Percentiles rank a stretch among this genome's conserved stretches.
phyloP scores from a whole-genome alignment of 805 yeast species.

The Saccharomyces mikatae region DNA sequence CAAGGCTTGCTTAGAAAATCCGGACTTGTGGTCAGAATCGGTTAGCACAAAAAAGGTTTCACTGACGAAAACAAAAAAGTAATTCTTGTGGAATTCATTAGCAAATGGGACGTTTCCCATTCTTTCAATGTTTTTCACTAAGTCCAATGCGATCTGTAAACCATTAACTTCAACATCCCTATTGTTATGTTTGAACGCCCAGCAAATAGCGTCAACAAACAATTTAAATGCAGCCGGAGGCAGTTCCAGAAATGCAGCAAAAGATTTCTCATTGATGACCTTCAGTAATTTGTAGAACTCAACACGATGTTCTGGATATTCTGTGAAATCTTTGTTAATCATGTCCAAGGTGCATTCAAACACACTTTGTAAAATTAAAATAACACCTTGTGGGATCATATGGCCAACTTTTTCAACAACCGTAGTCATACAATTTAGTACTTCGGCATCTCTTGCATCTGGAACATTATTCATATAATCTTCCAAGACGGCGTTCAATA shows the following conservation, averaged over 20 bases:
- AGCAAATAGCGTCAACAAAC: conserved; percentile 85
- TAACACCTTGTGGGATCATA: conserved; percentile 82
- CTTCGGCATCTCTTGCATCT: conserved; percentile 97
- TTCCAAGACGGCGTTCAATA: conserved; percentile 75
- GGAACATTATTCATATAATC: conserved; percentile 87
- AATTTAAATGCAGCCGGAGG: conserved; percentile 90
- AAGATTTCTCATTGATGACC: conserved; percentile 77
- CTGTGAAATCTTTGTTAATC: conserved; percentile 93
- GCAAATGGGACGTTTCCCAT: conserved; percentile 65
- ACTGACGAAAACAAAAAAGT: conserved; percentile 78
- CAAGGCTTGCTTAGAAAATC: conserved; percentile 81
- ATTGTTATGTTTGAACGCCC: conserved; percentile 98
- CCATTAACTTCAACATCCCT: conserved; percentile 95
- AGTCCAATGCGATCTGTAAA: conserved; percentile 70
- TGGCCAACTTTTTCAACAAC: conserved; percentile 82
- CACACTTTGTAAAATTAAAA: conserved; percentile 77
- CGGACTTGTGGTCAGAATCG: conserved; percentile 96
- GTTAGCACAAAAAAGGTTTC: conserved; percentile 92
- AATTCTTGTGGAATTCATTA: conserved; percentile 78
- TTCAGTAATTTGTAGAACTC: conserved; percentile 87
- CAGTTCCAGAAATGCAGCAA: conserved; percentile 75
- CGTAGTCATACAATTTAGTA: conserved; percentile 87
- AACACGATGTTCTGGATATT: conserved; percentile 95
- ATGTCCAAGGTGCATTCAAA: conserved; percentile 90
- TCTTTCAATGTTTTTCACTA: conserved; percentile 75